These are phyloP conservation scores for Colletotrichum spinosum DNA, from an alignment of 2,329 filamentous ascomycete species.

Conservation along the genomic window DNA sequence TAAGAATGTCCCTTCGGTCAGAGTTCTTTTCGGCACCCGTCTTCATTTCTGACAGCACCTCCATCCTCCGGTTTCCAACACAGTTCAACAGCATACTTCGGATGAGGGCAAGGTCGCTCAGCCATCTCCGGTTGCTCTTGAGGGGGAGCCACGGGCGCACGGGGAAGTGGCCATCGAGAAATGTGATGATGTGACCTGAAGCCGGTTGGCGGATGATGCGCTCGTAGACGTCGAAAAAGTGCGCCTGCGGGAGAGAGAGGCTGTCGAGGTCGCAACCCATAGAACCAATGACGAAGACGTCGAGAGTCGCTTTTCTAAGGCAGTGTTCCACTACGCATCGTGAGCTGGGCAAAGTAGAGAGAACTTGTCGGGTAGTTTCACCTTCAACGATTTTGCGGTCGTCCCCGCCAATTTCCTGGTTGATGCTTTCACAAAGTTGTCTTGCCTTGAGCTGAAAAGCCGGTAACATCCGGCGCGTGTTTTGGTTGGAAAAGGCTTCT, in stretches of 20 bases:
- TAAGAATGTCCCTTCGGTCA: conserved; percentile 41
- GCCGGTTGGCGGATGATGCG: conserved; percentile 45
- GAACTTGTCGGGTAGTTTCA: conserved; percentile 11
- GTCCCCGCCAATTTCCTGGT: conserved; percentile 41
- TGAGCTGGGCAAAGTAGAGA: not conserved
- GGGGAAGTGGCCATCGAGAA: conserved; percentile 47
- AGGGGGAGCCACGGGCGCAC: conserved; percentile 51
- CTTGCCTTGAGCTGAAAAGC: conserved; percentile 49
- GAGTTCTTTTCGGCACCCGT: conserved; percentile 34
- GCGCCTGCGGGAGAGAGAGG: conserved; percentile 38
- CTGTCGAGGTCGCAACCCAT: conserved; percentile 49
- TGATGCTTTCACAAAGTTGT: conserved; percentile 44
- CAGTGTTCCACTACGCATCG: conserved; percentile 41
- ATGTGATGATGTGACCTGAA: conserved; percentile 44
- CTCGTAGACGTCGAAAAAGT: conserved; percentile 47
- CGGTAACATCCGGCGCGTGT: conserved; percentile 51
- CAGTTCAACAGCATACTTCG: conserved; percentile 46
- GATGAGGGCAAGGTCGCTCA: conserved; percentile 48
- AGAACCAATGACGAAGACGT: conserved; percentile 48
- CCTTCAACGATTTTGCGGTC: conserved; percentile 43
- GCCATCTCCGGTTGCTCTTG: conserved; percentile 51
- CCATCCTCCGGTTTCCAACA: conserved; percentile 44
- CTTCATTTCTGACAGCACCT: conserved; percentile 39
- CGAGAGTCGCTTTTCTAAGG: conserved; percentile 48
- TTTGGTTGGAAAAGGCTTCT: conserved; percentile 50